phyloP scores from a whole-genome alignment of 108 stramenopile species.

The Stephanodiscus minutulus region DNA sequence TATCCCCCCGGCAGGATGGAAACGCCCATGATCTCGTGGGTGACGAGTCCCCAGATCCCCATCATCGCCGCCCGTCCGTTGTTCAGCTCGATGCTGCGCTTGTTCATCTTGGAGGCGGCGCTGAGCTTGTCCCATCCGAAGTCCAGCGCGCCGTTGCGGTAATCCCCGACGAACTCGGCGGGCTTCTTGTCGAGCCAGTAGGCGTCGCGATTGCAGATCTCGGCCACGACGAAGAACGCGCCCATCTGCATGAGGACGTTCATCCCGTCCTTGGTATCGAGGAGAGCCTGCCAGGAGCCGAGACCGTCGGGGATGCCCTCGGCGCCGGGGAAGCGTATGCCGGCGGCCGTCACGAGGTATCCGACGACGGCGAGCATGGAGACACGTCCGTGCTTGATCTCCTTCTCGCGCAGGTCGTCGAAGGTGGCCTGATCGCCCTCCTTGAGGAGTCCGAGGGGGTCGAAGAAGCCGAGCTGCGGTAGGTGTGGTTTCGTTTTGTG shows the following conservation, averaged over 20 bases:
- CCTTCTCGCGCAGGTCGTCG: slow-evolving; percentile 63
- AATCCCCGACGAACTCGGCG: slow-evolving; percentile 77
- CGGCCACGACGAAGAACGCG: slow-evolving; percentile 60
- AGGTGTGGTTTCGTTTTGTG: no score
- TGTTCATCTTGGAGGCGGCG: slow-evolving; percentile 64
- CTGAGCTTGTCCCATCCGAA: slow-evolving; percentile 76
- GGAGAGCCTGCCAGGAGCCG: slow-evolving; percentile 29
- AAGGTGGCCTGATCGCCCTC: slow-evolving; percentile 65
- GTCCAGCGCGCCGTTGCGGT: slow-evolving; percentile 79
- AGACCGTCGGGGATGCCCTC: slow-evolving; percentile 73
- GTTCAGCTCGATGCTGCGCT: slow-evolving; percentile 88
- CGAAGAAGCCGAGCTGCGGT: slow-evolving; percentile 32
- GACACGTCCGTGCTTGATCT: slow-evolving; percentile 59
- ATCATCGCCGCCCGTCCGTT: slow-evolving; percentile 87
- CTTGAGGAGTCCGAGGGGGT: slow-evolving; percentile 62
- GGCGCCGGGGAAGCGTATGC: slow-evolving; percentile 78
- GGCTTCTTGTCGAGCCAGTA: slow-evolving; percentile 1
- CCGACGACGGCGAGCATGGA: slow-evolving; percentile 67
- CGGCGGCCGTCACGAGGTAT: slow-evolving; percentile 74
- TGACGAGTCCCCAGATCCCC: slow-evolving; percentile 79
- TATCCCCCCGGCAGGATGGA: neutral
- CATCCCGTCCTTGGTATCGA: slow-evolving; percentile 50
- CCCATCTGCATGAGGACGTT: slow-evolving; percentile 58
- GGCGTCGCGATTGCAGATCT: slow-evolving; percentile 31
- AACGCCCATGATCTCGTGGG: slow-evolving; percentile 49